Base-by-base conservation (phyloP, 108 stramenopile species). In the Skeletonema costatum region DNA sequence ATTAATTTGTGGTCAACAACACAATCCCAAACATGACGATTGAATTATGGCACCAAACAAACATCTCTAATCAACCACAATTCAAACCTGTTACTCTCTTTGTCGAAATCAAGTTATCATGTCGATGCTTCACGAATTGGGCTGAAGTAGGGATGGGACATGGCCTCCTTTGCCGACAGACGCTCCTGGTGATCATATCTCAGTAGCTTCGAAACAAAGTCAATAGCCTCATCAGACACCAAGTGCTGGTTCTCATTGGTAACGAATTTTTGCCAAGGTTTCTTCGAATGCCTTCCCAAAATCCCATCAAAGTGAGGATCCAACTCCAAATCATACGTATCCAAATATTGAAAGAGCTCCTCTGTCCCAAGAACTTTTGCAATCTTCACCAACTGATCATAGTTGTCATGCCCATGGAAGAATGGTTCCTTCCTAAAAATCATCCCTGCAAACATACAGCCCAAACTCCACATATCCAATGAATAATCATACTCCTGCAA, bases 381-480 rank as follows among this genome's bases (percentile, higher is more conserved):
- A 86, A 98, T 97, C 76, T 97, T 97, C 30, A 99, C 98, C 21
- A 99, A 88, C 90, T 99, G 99, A 83, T 99, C 99, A 78, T 99
- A 98, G 80, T 99, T 99, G 79, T 99, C 97, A 71, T 97, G 97
- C 35, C 99, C 98, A 74, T 98, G 97, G 82, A 99, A 98, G 90
- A 98, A 99, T 5, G 97, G 97, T 74, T 97, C 99, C 89, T 98
- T 98, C 74, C 98, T 91, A 84, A 99, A 99, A 75, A 99, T 97
- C 99, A 99, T 99, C 29, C 99, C 98, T 3, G 98, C 96, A 82
- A 98, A 97, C 99, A 99, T 99, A 73, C 98, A 99, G 19, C 99
- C 99, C 66, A 99, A 80, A 73, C 94, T 96, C 99, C 99, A 99
- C 98, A 99, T 99, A 79, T 99, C 99, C 67, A 99, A 86, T 39